These are phyloP conservation scores for Saccharum hybrid DNA, from an alignment of 202 grass and related monocot species.

Conservation along the genomic window DNA sequence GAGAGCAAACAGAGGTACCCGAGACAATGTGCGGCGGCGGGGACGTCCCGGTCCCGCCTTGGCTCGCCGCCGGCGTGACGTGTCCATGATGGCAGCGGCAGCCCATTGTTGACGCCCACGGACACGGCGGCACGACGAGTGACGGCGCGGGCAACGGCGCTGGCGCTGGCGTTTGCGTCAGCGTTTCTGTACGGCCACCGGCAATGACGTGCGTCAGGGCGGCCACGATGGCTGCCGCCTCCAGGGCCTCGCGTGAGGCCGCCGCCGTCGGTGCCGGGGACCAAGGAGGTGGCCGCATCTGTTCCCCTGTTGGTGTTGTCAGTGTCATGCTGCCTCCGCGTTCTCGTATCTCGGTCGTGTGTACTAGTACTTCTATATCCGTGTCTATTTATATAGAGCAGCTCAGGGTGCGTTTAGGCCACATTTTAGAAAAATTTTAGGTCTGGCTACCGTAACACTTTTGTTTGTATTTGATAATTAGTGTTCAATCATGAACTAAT, in stretches of 20 bases:
- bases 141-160: background rate
- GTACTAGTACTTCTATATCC: too few species aligned
- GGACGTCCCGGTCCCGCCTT: background rate
- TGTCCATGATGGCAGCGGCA: background rate
- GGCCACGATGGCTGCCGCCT: conserved; percentile 36
- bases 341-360: background rate
- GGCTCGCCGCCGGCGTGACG: too few species aligned
- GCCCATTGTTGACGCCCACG: background rate
- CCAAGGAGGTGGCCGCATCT: background rate
- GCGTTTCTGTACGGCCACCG: background rate
- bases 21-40: background rate
- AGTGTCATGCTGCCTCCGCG: background rate
- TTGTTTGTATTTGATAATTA: too few species aligned
- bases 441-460: too few species aligned
- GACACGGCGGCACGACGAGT: background rate
- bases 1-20: conserved; percentile 21
- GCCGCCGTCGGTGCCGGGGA: background rate
- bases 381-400: too few species aligned
- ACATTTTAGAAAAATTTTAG: too few species aligned
- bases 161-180: background rate
- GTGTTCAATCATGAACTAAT: too few species aligned
- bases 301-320: background rate
- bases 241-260: background rate
- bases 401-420: too few species aligned
- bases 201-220: conserved; percentile 40